These are phyloP conservation scores for Ophiostoma australiae DNA, from an alignment of 2,329 filamentous ascomycete genomes.

Conservation along the genomic window DNA sequence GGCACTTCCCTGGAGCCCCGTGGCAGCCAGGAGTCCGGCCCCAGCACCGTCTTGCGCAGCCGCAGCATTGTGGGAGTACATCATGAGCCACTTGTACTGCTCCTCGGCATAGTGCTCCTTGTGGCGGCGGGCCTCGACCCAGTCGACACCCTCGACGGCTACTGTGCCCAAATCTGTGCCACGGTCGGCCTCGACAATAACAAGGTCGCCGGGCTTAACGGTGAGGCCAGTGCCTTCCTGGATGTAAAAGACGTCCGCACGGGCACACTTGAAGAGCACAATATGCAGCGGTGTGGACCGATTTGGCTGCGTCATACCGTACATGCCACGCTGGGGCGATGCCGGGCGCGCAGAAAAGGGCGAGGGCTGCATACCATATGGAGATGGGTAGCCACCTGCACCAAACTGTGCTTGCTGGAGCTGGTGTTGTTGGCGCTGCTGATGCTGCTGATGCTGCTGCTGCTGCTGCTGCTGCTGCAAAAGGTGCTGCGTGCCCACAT, in stretches of 20 bases:
- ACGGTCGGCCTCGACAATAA: constrained; percentile 95
- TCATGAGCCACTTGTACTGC: constrained; percentile 97
- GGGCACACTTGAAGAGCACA: constrained; percentile 92
- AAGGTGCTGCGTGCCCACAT: constrained; percentile 19
- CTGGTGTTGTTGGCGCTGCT: constrained; percentile 13
- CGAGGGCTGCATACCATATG: constrained; percentile 44
- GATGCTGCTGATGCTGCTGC: neutral
- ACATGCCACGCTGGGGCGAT: constrained; percentile 59
- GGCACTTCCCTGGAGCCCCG: constrained; percentile 61
- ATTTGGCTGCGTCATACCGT: constrained; percentile 56
- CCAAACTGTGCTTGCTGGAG: constrained; percentile 20
- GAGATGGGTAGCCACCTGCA: constrained; percentile 43
- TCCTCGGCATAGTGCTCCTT: constrained; percentile 92
- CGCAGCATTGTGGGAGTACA: constrained; percentile 82
- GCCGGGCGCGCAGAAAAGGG: constrained; percentile 48
- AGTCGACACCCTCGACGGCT: constrained; percentile 78
- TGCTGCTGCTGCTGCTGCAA: constrained; percentile 19
- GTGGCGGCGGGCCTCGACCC: constrained; percentile 78
- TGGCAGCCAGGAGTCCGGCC: constrained; percentile 59
- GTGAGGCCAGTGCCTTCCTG: constrained; percentile 91
- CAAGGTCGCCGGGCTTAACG: constrained; percentile 85
- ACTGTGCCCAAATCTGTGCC: constrained; percentile 94
- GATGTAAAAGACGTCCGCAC: constrained; percentile 94
- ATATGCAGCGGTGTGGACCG: constrained; percentile 74
- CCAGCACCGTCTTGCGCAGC: constrained; percentile 56